phyloP scores from a whole-genome alignment of 805 yeast genomes.

The Yamadazyma phyllophila region DNA sequence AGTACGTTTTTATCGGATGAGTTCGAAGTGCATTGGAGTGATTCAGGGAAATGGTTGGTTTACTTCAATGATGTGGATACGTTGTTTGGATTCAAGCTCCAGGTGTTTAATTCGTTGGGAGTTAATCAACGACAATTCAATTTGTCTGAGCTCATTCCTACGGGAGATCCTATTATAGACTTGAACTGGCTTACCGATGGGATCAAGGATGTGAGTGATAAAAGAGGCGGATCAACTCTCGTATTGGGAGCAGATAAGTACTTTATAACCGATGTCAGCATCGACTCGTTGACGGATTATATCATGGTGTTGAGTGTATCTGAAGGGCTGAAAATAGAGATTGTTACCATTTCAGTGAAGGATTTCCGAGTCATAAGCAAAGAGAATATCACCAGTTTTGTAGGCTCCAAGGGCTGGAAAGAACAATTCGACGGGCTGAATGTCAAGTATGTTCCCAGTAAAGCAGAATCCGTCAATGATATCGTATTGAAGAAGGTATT shows the following conservation, averaged over 20 bases:
- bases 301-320: conserved; percentile 10
- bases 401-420: conserved; percentile 10
- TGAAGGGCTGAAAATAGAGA: conserved; percentile 9
- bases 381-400: conserved; percentile 1
- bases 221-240: neutral
- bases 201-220: conserved; percentile 6
- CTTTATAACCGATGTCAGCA: conserved; percentile 9
- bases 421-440: conserved; percentile 11
- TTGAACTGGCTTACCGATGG: conserved; percentile 17
- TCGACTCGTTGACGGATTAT: conserved; percentile 8
- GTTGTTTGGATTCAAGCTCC: conserved; percentile 28
- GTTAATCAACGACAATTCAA: conserved; percentile 13
- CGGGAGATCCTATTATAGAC: conserved; percentile 17
- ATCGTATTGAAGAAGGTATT: neutral
- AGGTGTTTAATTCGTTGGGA: conserved; percentile 28
- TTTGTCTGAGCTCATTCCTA: conserved; percentile 10
- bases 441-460: conserved; percentile 5
- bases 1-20: conserved; percentile 16
- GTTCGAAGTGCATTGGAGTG: conserved; percentile 27
- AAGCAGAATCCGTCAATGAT: neutral
- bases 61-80: conserved; percentile 21
- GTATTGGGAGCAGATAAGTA: conserved; percentile 10
- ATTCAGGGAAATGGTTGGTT: conserved; percentile 34
- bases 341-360: conserved; percentile 14
- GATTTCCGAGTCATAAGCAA: conserved; percentile 13